A percentile compares a stretch with the other conserved stretches of the same genome.
phyloP scores from a whole-genome alignment of 2,329 filamentous ascomycete genomes.

The Bipolaris oryzae region DNA sequence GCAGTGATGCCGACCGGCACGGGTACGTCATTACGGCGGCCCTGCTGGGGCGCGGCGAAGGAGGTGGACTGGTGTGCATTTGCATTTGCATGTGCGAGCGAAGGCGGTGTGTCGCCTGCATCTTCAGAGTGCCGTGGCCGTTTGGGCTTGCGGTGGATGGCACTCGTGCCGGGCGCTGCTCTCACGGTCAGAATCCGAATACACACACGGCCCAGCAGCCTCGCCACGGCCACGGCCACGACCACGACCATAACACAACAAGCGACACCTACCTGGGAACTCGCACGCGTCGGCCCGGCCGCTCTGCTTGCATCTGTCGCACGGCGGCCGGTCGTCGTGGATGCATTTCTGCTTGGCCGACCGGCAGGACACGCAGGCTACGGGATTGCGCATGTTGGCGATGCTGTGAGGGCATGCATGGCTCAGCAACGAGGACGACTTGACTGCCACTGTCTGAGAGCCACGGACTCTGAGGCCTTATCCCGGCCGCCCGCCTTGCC shows the following conservation, averaged over 20 bases:
- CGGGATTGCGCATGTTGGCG: slow-evolving; percentile 46
- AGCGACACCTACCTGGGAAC: slow-evolving; percentile 12
- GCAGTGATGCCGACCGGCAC: slow-evolving; percentile 36
- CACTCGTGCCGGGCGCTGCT: slow-evolving; percentile 46
- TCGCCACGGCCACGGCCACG: background rate
- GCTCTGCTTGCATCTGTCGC: slow-evolving; percentile 46
- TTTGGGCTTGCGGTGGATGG: slow-evolving; percentile 48
- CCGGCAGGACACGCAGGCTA: slow-evolving; percentile 48
- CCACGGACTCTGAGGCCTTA: background rate
- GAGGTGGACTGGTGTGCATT: slow-evolving; percentile 1
- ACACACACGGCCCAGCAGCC: background rate
- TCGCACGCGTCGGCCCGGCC: slow-evolving; percentile 43
- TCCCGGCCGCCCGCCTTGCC: slow-evolving; percentile 1
- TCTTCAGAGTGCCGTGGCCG: slow-evolving; percentile 41
- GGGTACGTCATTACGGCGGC: slow-evolving; percentile 28
- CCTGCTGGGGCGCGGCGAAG: slow-evolving; percentile 19
- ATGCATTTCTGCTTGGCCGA: slow-evolving; percentile 50
- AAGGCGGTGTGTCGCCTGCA: slow-evolving; percentile 26
- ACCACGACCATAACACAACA: background rate
- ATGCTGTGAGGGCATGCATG: background rate
- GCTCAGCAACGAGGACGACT: background rate
- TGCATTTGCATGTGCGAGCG: background rate
- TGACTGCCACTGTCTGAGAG: background rate
- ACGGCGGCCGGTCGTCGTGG: slow-evolving; percentile 48
- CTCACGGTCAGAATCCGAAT: background rate